phyloP scores from a whole-genome alignment of 2,329 filamentous ascomycete species.

The Pseudogymnoascus sp. region DNA sequence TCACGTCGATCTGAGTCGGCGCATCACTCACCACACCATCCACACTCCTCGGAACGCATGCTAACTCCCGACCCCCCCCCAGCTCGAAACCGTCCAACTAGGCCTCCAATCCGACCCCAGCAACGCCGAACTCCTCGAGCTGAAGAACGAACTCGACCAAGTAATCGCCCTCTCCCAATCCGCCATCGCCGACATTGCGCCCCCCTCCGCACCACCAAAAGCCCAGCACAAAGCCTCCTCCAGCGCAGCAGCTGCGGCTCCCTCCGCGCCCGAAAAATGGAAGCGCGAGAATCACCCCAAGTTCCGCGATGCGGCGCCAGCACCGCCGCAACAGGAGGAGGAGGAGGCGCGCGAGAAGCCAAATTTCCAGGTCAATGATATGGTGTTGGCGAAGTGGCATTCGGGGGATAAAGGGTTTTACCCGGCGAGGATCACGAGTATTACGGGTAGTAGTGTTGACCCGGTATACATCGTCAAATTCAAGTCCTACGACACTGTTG shows the following conservation, averaged over 20 bases:
- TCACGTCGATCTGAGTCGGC: not conserved
- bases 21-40: not conserved
- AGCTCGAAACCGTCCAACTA: constrained; percentile 72
- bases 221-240: constrained; percentile 22
- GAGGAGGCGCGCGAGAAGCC: constrained; percentile 35
- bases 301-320: constrained; percentile 54
- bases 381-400: constrained; percentile 82
- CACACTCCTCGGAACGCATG: not conserved
- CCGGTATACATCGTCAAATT: constrained; percentile 95
- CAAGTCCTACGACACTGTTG: constrained; percentile 80
- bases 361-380: constrained; percentile 81
- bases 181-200: constrained; percentile 74
- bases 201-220: constrained; percentile 35
- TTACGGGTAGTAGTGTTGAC: constrained; percentile 84
- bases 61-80: constrained; percentile 16
- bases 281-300: constrained; percentile 75
- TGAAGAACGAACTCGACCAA: constrained; percentile 75
- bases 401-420: constrained; percentile 88
- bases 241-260: constrained; percentile 35
- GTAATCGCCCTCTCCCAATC: constrained; percentile 74
- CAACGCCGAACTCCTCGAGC: constrained; percentile 68
- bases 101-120: constrained; percentile 76
- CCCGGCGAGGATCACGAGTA: constrained; percentile 84
- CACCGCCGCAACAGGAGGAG: constrained; percentile 49
- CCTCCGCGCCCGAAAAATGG: constrained; percentile 64